Base-by-base conservation (phyloP, 1,284 basidiomycete genomes). In the Anthracocystis setariae region DNA sequence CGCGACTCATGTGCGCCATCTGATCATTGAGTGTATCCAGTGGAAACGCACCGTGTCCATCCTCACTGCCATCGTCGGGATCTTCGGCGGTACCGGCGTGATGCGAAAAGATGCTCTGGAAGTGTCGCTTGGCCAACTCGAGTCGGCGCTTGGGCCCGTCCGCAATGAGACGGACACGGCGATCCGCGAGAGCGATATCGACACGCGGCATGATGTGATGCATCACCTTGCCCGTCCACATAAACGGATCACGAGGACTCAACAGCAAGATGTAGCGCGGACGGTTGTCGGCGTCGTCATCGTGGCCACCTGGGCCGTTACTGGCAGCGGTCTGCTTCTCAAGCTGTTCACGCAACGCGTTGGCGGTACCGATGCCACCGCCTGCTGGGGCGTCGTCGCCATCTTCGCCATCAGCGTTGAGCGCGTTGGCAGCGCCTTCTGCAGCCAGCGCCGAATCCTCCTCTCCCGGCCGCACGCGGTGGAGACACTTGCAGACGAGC, bases 181-280 rank as follows among this genome's bases (percentile, higher is more conserved):
- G 59, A 23, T 82, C 81, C 21, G 80, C 76, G 21, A 82, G 55
- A n/a, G 78, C 49, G 33, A 82, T 73, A 38, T 79, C 79, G 24
- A 78, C 66, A 29, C 59, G 64, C 5, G 77, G 77, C 61, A 82
- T 72, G 35, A 67, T 50, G 46, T 78, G 72, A n/a, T 76, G 87
- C 83, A 97, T 92, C 53, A 92, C 86, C 0, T 85, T 86, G 7
- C 96, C 96, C 46, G 91, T 93, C 96, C 96, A 99, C 47, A 95
- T 86, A 85, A 97, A 99, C 42, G 90, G 89, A 23, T 88, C 89
- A 24, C 90, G 87, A 10, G 96, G 94, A 35, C 93, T 92, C 37
- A 98, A 84, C 24, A 98, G 85, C 46, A 99, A 87, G 25, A 98
- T 85, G 81, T 98, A 98, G 37, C 84, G 84, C 7, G 85, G 83